Evolutionary conservation across 2,329 filamentous ascomycete genomes (phyloP).

Genomic region (Stagonosporopsis chrysanthemi): DNA sequence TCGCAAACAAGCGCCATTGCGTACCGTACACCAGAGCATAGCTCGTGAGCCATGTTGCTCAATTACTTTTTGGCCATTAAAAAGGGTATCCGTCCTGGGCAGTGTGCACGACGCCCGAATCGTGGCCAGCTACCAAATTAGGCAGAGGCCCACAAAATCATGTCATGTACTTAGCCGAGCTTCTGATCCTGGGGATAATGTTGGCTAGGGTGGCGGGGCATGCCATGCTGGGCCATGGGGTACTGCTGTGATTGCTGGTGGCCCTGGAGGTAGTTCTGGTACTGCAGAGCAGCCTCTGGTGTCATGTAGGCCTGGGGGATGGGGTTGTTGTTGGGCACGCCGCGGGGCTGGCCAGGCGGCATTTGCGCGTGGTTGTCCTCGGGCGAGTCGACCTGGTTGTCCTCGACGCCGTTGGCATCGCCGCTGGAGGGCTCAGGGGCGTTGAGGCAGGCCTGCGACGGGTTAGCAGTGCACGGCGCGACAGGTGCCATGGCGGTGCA

Average conservation of each 20-base stretch:
- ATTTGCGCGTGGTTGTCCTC: slow-evolving; percentile 87
- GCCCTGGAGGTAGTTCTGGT: slow-evolving; percentile 80
- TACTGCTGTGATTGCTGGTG: slow-evolving; percentile 72
- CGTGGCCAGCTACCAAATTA: slow-evolving; percentile 37
- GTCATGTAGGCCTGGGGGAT: slow-evolving; percentile 72
- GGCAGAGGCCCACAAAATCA: slow-evolving; percentile 35
- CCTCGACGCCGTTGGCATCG: slow-evolving; percentile 68
- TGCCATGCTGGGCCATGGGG: slow-evolving; percentile 78
- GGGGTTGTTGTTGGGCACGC: slow-evolving; percentile 71
- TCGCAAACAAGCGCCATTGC: slow-evolving; percentile 34
- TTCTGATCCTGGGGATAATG: slow-evolving; percentile 72
- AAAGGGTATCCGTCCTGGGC: slow-evolving; percentile 50
- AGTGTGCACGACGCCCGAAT: slow-evolving; percentile 40
- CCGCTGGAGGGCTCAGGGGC: slow-evolving; percentile 87
- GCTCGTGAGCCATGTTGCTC: slow-evolving; percentile 37
- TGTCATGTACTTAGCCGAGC: slow-evolving; percentile 48
- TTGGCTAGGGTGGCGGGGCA: slow-evolving; percentile 67
- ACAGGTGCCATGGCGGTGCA: slow-evolving; percentile 11
- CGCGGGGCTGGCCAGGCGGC: slow-evolving; percentile 72
- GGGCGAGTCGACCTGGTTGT: slow-evolving; percentile 77
- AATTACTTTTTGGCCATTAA: slow-evolving; percentile 50
- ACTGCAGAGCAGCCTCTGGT: slow-evolving; percentile 75
- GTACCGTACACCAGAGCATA: slow-evolving; percentile 32
- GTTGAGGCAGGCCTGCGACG: slow-evolving; percentile 86
- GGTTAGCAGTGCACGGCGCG: slow-evolving; percentile 46